These are phyloP conservation scores for Porphyrellus cyaneotinctus DNA, from an alignment of 768 basidiomycete species.

Conservation along the genomic window DNA sequence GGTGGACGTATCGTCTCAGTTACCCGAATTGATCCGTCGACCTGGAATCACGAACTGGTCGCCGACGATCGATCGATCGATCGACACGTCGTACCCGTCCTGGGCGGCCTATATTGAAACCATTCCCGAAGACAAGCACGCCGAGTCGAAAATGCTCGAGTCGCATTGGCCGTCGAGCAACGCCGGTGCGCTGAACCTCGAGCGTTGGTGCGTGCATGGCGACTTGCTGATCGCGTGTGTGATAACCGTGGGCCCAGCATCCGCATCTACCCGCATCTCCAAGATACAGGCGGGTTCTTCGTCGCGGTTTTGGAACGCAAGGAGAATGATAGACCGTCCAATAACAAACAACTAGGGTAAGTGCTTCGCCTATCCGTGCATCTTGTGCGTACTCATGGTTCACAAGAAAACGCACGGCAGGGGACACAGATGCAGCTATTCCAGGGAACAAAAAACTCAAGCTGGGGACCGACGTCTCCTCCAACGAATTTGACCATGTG, in stretches of 20 bases:
- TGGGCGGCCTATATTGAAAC: slow-evolving; percentile 59
- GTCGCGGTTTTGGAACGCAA: slow-evolving; percentile 80
- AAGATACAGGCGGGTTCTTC: slow-evolving; percentile 97
- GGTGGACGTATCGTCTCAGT: slow-evolving; percentile 67
- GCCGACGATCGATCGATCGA: slow-evolving; percentile 45
- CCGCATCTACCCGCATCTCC: slow-evolving; percentile 90
- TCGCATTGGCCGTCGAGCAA: slow-evolving; percentile 82
- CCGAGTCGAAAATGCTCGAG: slow-evolving; percentile 57
- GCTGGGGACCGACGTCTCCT: slow-evolving; percentile 27
- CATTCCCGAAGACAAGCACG: slow-evolving; percentile 40
- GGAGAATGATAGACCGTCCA: not conserved
- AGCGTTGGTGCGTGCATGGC: slow-evolving; percentile 57
- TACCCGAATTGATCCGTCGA: slow-evolving; percentile 69
- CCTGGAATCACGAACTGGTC: slow-evolving; percentile 79
- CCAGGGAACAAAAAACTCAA: slow-evolving; percentile 51
- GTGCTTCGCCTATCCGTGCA: not conserved
- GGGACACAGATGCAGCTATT: slow-evolving; percentile 37
- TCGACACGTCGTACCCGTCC: slow-evolving; percentile 39
- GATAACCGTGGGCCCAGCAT: slow-evolving; percentile 45
- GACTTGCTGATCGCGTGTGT: not conserved
- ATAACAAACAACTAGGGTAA: slow-evolving; percentile 16
- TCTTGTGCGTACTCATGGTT: not conserved
- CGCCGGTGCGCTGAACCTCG: slow-evolving; percentile 53
- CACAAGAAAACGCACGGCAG: slow-evolving; percentile 44
- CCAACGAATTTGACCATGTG: slow-evolving; percentile 1